Evolutionary conservation across 352 stramenopile genomes (phyloP), one percentile per base, ranked within the genome.

Genomic region (Pythium vanterpoolii): DNA sequence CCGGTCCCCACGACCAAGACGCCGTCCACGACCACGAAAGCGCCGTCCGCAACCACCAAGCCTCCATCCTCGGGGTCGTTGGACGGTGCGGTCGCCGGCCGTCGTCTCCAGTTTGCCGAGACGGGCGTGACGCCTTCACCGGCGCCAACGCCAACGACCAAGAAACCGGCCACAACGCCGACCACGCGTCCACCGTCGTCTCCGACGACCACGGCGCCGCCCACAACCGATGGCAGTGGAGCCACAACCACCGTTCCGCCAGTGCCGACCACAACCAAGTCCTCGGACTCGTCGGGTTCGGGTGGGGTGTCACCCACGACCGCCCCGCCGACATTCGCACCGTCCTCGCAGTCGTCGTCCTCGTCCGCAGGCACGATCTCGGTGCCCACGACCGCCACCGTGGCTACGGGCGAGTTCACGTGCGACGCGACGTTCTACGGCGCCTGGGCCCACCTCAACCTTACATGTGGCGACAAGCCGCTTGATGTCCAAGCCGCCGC

Each of bases 351-450:
- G n/a, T 46, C 46, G 44, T 56, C 47, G 4, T 45, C 19, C 24
- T 50, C 43, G 19, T n/a, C n/a, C 5, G 13, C 8, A 4, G 48
- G 33, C 49, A 19, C 33, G 27, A 47, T 24, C 19, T 47, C 33
- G 1, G 19, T 70, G 26, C 11, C 27, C 23, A 19, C 44, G 27
- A 27, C 47, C 8, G 38, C 61, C 24, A 53, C 44, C 1, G 63
- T 70, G 31, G 63, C 60, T 57, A 70, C 71, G 5, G 71, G 84
- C 18, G 69, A 79, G 53, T 95, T 93, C 50, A 73, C 64, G 13
- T 94, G 85, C 31, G 85, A 94, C 62, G 83, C 73, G 48, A 81
- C 71, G 1, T 94, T 94, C 56, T 94, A 94, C 76, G 79, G 67
- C 31, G 55, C 78, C 59, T 94, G 85, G 85, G 55, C 82, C 46